A percentile compares a stretch with the other conserved stretches of the same genome.
Conservation (phyloP, 2,329 filamentous ascomycete species). For the Samsoniella hepiali region DNA sequence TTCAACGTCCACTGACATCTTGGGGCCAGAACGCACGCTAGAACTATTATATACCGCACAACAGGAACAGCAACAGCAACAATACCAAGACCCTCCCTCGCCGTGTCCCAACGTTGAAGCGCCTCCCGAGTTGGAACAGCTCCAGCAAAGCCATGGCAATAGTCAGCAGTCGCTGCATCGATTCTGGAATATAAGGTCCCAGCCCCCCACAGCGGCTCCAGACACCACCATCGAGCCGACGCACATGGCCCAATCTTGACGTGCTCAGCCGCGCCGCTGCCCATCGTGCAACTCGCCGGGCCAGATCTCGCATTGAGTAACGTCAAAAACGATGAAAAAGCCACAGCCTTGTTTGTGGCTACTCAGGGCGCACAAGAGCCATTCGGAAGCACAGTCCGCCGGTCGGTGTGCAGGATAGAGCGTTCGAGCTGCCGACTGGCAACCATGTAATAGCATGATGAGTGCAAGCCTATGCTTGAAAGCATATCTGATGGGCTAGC, state of each 20-base stretch:
- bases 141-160: slow-evolving; percentile 1
- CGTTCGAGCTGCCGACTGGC: background rate
- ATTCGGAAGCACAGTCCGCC: background rate
- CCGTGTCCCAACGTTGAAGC: slow-evolving; percentile 8
- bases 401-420: background rate
- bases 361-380: background rate
- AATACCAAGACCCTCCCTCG: slow-evolving; percentile 1
- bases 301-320: background rate
- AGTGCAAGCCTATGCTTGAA: no score
- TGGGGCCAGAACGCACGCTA: slow-evolving; percentile 51
- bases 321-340: background rate
- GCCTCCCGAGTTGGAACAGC: background rate
- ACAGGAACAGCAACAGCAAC: slow-evolving; percentile 20
- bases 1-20: slow-evolving; percentile 21
- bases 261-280: background rate
- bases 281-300: background rate
- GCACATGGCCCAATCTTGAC: slow-evolving; percentile 6
- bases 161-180: slow-evolving; percentile 54
- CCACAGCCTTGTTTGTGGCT: background rate
- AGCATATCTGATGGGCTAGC: no score
- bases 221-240: slow-evolving; percentile 25
- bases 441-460: background rate
- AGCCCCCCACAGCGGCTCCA: slow-evolving; percentile 31
- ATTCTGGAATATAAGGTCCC: slow-evolving; percentile 56
- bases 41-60: slow-evolving; percentile 40